These are phyloP conservation scores for Sugiyamaella neomexicana DNA, from an alignment of 1,139 yeast genomes.

Conservation along the genomic window DNA sequence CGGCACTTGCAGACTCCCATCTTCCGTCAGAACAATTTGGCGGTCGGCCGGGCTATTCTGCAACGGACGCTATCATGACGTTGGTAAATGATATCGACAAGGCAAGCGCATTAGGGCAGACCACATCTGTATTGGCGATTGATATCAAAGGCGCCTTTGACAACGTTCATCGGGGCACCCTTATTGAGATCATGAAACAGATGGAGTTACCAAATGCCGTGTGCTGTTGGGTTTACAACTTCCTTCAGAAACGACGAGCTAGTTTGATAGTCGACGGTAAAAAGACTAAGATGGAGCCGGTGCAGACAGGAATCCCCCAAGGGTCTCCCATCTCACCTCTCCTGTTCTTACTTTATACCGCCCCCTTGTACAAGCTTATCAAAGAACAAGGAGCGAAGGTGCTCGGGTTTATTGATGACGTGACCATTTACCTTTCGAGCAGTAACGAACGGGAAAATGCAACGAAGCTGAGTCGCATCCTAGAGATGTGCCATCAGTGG, in stretches of 20 bases:
- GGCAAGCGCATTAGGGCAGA: not conserved
- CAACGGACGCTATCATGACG: not conserved
- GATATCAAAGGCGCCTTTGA: not conserved
- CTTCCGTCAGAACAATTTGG: not conserved
- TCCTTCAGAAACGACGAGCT: not conserved
- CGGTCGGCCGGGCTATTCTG: not conserved
- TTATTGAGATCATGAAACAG: not conserved
- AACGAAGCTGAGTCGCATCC: not conserved
- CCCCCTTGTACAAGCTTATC: not conserved
- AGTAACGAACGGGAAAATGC: not conserved
- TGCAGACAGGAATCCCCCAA: not conserved
- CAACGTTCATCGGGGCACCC: slow-evolving; percentile 7
- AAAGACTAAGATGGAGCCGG: not conserved
- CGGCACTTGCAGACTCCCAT: not conserved
- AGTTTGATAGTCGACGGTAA: slow-evolving; percentile 1
- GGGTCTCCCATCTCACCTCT: not conserved
- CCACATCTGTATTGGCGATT: not conserved
- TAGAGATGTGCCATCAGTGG: not conserved
- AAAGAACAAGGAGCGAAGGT: not conserved
- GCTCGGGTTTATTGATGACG: not conserved
- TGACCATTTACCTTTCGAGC: slow-evolving; percentile 1
- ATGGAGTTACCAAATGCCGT: not conserved
- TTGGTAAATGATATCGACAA: not conserved
- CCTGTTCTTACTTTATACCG: not conserved
- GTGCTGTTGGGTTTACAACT: slow-evolving; percentile 3